Conservation (phyloP, 345 rosid species). For the Pistacia atlantica region DNA sequence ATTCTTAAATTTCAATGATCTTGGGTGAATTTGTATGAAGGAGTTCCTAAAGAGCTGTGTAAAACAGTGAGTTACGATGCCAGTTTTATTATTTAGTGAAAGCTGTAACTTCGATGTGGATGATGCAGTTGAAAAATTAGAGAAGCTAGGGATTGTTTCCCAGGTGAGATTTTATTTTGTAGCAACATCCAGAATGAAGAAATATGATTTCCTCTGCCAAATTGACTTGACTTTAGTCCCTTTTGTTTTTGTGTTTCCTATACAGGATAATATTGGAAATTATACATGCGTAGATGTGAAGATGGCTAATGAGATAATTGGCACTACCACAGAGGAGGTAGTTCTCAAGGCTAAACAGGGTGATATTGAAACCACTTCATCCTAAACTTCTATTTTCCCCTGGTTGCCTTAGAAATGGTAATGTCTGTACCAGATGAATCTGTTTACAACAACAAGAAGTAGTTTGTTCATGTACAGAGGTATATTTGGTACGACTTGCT, state of each 20-base stretch:
- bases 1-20: neutral
- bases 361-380: neutral
- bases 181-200: too few relatives aligned
- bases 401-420: too few relatives aligned
- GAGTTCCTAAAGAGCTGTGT: neutral
- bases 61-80: neutral
- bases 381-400: too few relatives aligned
- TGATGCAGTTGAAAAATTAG: slow-evolving; percentile 85
- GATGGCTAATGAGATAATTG: slow-evolving; percentile 83
- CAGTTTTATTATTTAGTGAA: slow-evolving; percentile 46
- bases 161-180: slow-evolving; percentile 44
- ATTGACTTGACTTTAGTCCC: neutral
- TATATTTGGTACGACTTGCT: too few relatives aligned
- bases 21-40: neutral
- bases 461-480: too few relatives aligned
- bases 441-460: too few relatives aligned
- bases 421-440: too few relatives aligned
- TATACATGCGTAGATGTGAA: slow-evolving; percentile 71
- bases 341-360: slow-evolving; percentile 82
- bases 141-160: slow-evolving; percentile 76
- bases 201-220: neutral
- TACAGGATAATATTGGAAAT: slow-evolving; percentile 74
- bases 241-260: neutral
- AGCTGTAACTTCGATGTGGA: slow-evolving; percentile 91
- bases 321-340: slow-evolving; percentile 87